Base-by-base conservation (phyloP, 257 asterid species). In the Petrea volubilis region DNA sequence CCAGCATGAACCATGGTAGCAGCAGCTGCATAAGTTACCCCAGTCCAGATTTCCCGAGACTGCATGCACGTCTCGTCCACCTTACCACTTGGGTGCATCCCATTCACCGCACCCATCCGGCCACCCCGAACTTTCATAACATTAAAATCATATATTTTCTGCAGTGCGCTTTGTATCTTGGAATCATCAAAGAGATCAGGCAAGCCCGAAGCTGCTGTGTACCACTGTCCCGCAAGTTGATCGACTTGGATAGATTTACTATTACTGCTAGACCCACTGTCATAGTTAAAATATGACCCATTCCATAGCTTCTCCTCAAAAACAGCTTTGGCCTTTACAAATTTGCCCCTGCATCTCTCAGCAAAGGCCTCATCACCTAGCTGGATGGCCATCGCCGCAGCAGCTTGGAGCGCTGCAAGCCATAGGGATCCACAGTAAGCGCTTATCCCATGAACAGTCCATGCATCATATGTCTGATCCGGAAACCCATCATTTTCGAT, bases 61-160 rank as follows among this genome's bases (percentile, higher is more conserved):
- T 95, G 99, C 99, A 95, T 95, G 86, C 99, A 95, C 0, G 96
- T 87, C 70, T 92, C 98, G n/a, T 95, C 99, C 21, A 95, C 93
- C 80, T 84, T 92, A 7, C 99, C 99, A 34, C 63, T 95, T 18
- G 97, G 97, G 74, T 90, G 85, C 97, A 95, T 92, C 67, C 99
- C 99, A n/a, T 95, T 95, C 34, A 90, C 99, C 0, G 99, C 99
- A 13, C 99, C 99, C 80, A 92, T 92, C 82, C 88, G 77, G 23
- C 99, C 99, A 23, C 97, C 97, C 33, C 77, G 67, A 40, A 87
- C 82, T 81, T 86, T 95, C 96, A 92, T 92, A 21, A 95, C 99
- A 60, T 95, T 95, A 50, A 85, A 95, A 64, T 95, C 97, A 21
- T 79, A 87, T 24, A 95, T 77, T 27, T 95, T 95, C 78, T 95